These are phyloP conservation scores for Chamaecrista fasciculata DNA, from an alignment of 306 rosid genomes.

Conservation along the genomic window DNA sequence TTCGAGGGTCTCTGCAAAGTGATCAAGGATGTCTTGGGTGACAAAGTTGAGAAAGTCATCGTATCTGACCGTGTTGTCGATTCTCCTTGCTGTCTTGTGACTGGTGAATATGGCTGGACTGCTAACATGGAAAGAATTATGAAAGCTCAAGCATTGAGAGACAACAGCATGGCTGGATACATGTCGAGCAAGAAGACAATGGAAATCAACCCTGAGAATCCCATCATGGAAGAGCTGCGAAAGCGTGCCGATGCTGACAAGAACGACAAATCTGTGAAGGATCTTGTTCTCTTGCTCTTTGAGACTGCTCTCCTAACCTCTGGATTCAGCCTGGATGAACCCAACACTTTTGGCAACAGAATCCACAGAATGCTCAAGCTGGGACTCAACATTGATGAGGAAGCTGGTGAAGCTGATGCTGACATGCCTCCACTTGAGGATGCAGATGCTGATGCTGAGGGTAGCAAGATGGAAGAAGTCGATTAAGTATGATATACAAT, in stretches of 20 bases:
- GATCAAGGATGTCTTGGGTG: slow-evolving; percentile 89
- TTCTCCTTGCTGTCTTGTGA: slow-evolving; percentile 92
- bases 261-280: slow-evolving; percentile 95
- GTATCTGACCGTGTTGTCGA: slow-evolving; percentile 92
- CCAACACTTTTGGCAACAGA: slow-evolving; percentile 96
- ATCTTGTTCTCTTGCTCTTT: slow-evolving; percentile 80
- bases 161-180: slow-evolving; percentile 90
- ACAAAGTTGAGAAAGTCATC: slow-evolving; percentile 83
- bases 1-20: slow-evolving; percentile 87
- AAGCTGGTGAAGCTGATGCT: slow-evolving; percentile 58
- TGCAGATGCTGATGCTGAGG: slow-evolving; percentile 60
- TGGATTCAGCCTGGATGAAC: slow-evolving; percentile 95
- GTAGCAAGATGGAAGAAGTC: slow-evolving; percentile 98
- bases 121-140: slow-evolving; percentile 97
- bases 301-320: slow-evolving; percentile 92
- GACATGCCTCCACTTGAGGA: slow-evolving; percentile 94
- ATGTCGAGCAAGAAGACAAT: slow-evolving; percentile 96
- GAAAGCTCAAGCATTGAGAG: slow-evolving; percentile 95
- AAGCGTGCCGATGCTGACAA: slow-evolving; percentile 80
- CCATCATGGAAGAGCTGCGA: slow-evolving; percentile 94
- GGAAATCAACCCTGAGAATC: slow-evolving; percentile 94
- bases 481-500: slow-evolving; percentile 39
- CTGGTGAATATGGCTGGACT: slow-evolving; percentile 95
- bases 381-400: slow-evolving; percentile 89
- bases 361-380: slow-evolving; percentile 96